phyloP scores from a whole-genome alignment of 2,329 filamentous ascomycete species.

The Aphanoascus verrucosus region DNA sequence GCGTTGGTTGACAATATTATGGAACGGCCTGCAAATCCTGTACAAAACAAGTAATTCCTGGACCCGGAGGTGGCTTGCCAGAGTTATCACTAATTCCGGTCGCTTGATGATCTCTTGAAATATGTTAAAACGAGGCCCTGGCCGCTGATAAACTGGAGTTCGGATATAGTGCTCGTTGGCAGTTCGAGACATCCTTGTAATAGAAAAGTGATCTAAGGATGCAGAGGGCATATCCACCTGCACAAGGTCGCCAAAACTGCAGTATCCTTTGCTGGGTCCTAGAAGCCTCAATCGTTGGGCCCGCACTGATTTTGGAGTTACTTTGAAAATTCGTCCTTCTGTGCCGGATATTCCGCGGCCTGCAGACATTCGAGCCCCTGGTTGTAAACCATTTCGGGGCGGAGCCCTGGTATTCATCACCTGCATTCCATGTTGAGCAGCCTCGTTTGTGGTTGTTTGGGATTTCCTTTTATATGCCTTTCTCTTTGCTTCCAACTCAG shows the following conservation, averaged over 20 bases:
- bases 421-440: neutral
- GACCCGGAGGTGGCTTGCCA: slow-evolving; percentile 46
- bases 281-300: slow-evolving; percentile 1
- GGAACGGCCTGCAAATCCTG: slow-evolving; percentile 52
- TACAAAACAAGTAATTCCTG: slow-evolving; percentile 54
- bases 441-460: neutral
- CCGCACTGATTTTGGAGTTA: slow-evolving; percentile 9
- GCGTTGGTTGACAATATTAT: slow-evolving; percentile 49
- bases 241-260: slow-evolving; percentile 11
- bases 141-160: neutral
- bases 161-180: neutral
- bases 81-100: slow-evolving; percentile 44
- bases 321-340: neutral
- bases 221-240: slow-evolving; percentile 11
- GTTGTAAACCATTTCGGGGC: neutral
- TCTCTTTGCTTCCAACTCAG: neutral
- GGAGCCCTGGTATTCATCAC: neutral
- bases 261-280: slow-evolving; percentile 12
- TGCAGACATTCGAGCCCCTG: neutral
- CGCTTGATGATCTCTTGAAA: slow-evolving; percentile 15
- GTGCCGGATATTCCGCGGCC: neutral
- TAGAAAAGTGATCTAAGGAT: slow-evolving; percentile 12
- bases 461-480: neutral
- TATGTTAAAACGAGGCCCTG: slow-evolving; percentile 9
- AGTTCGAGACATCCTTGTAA: slow-evolving; percentile 6